Evolutionary conservation across 2,329 filamentous ascomycete species (phyloP), one percentile per base, ranked within the genome.

Genomic region (Penicillium concentricum): DNA sequence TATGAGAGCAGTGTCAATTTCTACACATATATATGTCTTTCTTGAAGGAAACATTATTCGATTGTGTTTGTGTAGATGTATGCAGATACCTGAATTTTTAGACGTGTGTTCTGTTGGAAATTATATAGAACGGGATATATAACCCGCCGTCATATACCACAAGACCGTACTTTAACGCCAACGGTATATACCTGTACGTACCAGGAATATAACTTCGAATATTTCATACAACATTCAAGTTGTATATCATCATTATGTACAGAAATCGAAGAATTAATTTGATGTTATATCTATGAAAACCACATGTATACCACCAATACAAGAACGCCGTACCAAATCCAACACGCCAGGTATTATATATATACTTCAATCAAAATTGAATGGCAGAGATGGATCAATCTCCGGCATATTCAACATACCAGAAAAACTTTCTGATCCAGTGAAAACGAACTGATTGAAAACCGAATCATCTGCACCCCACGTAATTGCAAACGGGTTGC

Each of bases 101-200:
- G 9, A 28, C 1, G 15, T 32, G 16, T 4, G 16, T 32, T 41
- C 16, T n/a, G 16, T 7, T 43, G 42, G 28, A n/a, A 45, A 46
- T 20, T 32, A 32, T 48, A 32, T 47, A 37, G 42, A 47, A 47
- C 51, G 20, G 18, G 8, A 41, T 34, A 54, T 54, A 54, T 48
- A 49, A 42, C 51, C 34, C 26, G 34, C 18, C 10, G 51, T 54
- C 28, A 49, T 35, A 8, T 54, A 54, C 35, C 24, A 1, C 12
- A 51, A 52, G 41, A 52, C 50, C 30, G 42, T 52, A 52, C 41
- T 15, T 15, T 22, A 22, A 53, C 34, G 3, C 20, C 20, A 30
- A 15, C n/a, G 26, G 28, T 54, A 50, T 43, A 55, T 55, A 55
- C 53, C 13, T 20, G 52, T 54, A 55, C n/a, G 15, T 51, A 55